Conservation (phyloP, 2,329 filamentous ascomycete genomes). For the Aspergillus sp. region DNA sequence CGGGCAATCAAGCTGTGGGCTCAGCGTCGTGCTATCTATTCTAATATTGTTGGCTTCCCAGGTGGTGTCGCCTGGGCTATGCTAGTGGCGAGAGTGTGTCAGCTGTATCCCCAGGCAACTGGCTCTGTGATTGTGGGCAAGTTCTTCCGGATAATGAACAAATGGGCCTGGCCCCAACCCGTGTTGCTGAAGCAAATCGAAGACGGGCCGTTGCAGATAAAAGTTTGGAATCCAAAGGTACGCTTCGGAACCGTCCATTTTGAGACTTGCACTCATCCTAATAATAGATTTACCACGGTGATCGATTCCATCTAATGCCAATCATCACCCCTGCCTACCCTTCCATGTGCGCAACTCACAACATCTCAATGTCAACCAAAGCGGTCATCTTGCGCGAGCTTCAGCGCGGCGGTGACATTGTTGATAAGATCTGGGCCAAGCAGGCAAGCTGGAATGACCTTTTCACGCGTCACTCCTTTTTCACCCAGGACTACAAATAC, state of each 20-base stretch:
- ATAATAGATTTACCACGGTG: constrained; percentile 71
- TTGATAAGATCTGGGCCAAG: constrained; percentile 77
- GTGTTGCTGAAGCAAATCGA: constrained; percentile 88
- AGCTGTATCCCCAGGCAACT: constrained; percentile 91
- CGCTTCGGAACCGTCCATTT: not conserved
- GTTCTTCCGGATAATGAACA: constrained; percentile 89
- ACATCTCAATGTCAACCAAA: constrained; percentile 85
- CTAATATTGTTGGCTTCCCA: constrained; percentile 94
- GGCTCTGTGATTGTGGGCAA: constrained; percentile 87
- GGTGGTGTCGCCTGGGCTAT: constrained; percentile 98
- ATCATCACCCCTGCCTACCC: constrained; percentile 98
- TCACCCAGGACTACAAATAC: constrained; percentile 91
- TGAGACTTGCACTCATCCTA: not conserved
- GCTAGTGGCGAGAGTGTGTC: constrained; percentile 92
- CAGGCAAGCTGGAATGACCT: constrained; percentile 83
- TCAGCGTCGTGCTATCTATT: constrained; percentile 87
- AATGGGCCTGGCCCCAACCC: constrained; percentile 95
- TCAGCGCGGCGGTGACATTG: constrained; percentile 74
- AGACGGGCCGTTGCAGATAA: constrained; percentile 76
- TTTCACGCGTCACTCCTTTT: constrained; percentile 90
- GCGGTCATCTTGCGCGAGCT: constrained; percentile 83
- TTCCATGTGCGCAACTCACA: constrained; percentile 97
- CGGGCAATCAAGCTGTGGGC: constrained; percentile 97
- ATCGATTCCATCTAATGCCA: constrained; percentile 90
- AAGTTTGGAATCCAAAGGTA: constrained; percentile 93